A percentile compares a stretch with the other conserved stretches of the same genome.
These are phyloP conservation scores for Myriosclerotinia curreyana DNA, from an alignment of 2,329 filamentous ascomycete species.

Conservation along the genomic window DNA sequence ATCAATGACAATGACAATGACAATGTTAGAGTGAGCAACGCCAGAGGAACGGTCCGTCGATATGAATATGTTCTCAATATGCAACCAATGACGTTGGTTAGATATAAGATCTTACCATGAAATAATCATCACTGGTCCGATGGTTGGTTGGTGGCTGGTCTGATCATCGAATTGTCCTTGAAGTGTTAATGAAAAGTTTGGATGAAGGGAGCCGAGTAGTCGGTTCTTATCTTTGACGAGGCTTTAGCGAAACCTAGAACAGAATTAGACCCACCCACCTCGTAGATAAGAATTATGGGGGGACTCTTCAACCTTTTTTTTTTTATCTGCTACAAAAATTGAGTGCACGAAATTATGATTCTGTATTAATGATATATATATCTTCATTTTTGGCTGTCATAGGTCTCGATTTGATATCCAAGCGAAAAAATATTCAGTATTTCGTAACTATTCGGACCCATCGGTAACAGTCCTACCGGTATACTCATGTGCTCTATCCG, in stretches of 20 bases:
- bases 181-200: background rate
- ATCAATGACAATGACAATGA: too few species aligned
- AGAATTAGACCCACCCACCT: slow-evolving; percentile 1
- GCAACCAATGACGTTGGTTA: background rate
- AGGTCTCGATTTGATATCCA: background rate
- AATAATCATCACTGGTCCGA: background rate
- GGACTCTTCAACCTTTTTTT: background rate
- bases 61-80: background rate
- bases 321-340: background rate
- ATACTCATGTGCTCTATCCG: background rate
- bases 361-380: background rate
- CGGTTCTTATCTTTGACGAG: slow-evolving; percentile 17
- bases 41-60: background rate
- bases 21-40: too few species aligned
- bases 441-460: background rate
- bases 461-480: background rate
- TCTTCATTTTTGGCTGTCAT: slow-evolving; percentile 9
- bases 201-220: background rate
- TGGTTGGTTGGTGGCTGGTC: background rate
- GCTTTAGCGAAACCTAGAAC: slow-evolving; percentile 7
- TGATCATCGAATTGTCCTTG: background rate
- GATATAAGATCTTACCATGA: background rate
- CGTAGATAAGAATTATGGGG: slow-evolving; percentile 16
- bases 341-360: background rate
- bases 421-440: background rate